phyloP scores from a whole-genome alignment of 1,284 basidiomycete species.

The Inonotus hispidus region DNA sequence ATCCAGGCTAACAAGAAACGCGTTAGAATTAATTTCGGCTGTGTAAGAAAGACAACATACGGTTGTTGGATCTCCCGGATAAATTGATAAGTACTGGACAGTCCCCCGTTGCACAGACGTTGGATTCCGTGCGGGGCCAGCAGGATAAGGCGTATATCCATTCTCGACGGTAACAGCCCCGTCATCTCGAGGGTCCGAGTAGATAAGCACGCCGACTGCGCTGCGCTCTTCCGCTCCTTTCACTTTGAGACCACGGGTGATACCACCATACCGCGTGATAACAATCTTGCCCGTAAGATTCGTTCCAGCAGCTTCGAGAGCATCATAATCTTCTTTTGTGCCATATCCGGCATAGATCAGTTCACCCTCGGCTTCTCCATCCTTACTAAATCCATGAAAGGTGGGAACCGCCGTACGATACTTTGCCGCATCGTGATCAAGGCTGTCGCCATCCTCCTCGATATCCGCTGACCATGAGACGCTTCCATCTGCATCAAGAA shows the following conservation, averaged over 20 bases:
- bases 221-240: slow-evolving; percentile 82
- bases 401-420: slow-evolving; percentile 54
- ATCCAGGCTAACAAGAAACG: slow-evolving; percentile 48
- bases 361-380: slow-evolving; percentile 60
- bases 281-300: slow-evolving; percentile 79
- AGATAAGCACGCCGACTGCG: slow-evolving; percentile 72
- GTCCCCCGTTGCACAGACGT: slow-evolving; percentile 83
- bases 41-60: neutral
- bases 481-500: slow-evolving; percentile 50
- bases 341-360: slow-evolving; percentile 85
- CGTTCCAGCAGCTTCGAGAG: slow-evolving; percentile 54
- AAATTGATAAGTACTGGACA: slow-evolving; percentile 76
- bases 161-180: slow-evolving; percentile 77
- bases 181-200: slow-evolving; percentile 87
- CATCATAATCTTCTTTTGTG: slow-evolving; percentile 70
- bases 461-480: slow-evolving; percentile 67
- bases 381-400: slow-evolving; percentile 66
- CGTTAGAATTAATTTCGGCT: neutral
- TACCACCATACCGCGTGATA: slow-evolving; percentile 76
- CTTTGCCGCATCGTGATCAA: slow-evolving; percentile 57
- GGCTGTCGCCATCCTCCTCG: slow-evolving; percentile 60
- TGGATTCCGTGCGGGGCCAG: slow-evolving; percentile 85
- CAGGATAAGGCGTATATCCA: slow-evolving; percentile 74
- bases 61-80: slow-evolving; percentile 84
- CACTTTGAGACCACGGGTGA: slow-evolving; percentile 84